Conservation (phyloP, 1,139 yeast genomes). For the Geotrichum carabidarum region DNA sequence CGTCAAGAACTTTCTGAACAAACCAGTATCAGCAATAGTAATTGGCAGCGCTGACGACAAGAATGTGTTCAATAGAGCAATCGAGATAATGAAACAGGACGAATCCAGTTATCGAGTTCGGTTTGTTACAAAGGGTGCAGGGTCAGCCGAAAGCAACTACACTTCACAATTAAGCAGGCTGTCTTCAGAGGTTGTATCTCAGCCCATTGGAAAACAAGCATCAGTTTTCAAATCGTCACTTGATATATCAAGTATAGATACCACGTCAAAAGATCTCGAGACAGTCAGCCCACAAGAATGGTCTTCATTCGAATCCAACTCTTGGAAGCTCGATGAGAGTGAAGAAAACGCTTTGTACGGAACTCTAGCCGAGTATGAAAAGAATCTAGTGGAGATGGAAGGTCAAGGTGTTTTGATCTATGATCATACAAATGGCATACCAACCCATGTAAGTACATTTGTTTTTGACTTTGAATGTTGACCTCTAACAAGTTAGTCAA, state of each 20-base stretch:
- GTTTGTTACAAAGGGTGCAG: slow-evolving; percentile 40
- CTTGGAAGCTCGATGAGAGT: too few species aligned
- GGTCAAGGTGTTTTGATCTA: slow-evolving; percentile 95
- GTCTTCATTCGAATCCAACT: too few species aligned
- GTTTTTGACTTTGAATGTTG: slow-evolving; percentile 1
- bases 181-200: too few species aligned
- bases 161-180: too few species aligned
- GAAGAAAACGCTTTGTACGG: too few species aligned
- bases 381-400: slow-evolving; percentile 55
- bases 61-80: slow-evolving; percentile 64
- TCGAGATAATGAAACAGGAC: slow-evolving; percentile 65
- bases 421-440: slow-evolving; percentile 52
- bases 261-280: too few species aligned
- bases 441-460: slow-evolving; percentile 48
- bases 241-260: too few species aligned
- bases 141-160: too few species aligned
- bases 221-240: too few species aligned
- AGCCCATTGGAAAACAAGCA: too few species aligned
- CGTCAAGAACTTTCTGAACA: slow-evolving; percentile 41
- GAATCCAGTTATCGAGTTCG: slow-evolving; percentile 74
- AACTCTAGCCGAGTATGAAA: background rate
- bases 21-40: slow-evolving; percentile 52
- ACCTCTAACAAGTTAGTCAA: slow-evolving; percentile 41
- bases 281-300: too few species aligned
- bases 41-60: slow-evolving; percentile 64